A percentile compares a stretch with the other conserved stretches of the same genome.
These are phyloP conservation scores for Adansonia rubrostipa DNA, from an alignment of 441 rosid species.

Conservation along the genomic window DNA sequence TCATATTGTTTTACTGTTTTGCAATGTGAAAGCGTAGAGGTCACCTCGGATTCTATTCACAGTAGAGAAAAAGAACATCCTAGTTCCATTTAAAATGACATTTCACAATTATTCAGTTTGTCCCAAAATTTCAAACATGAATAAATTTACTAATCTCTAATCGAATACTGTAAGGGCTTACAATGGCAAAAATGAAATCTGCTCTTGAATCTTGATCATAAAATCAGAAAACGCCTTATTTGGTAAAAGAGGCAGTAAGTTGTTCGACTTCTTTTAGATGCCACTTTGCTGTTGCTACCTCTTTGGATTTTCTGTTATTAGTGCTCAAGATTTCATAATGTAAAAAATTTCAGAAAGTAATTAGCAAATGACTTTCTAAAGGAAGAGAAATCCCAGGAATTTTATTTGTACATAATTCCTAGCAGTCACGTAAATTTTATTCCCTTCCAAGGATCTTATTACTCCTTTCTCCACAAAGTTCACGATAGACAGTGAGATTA, in stretches of 20 bases:
- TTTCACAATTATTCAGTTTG: too few relatives aligned
- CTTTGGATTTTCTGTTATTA: background rate
- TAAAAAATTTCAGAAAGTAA: background rate
- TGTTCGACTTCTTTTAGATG: background rate
- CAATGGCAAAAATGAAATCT: background rate
- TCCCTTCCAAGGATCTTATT: background rate
- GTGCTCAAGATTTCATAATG: background rate
- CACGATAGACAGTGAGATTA: background rate
- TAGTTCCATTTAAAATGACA: too few relatives aligned
- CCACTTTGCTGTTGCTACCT: background rate
- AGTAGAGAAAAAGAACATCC: too few relatives aligned
- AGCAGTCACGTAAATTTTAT: background rate
- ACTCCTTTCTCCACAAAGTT: background rate
- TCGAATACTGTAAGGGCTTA: background rate
- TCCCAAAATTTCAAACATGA: background rate
- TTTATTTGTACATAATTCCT: background rate
- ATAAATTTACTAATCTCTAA: background rate
- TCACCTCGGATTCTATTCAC: too few relatives aligned
- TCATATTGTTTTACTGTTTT: background rate
- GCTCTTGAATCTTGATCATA: background rate
- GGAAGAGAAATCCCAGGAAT: background rate
- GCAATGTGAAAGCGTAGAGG: too few relatives aligned
- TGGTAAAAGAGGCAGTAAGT: background rate
- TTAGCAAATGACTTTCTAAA: background rate
- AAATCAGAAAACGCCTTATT: background rate